Evolutionary conservation across 768 basidiomycete genomes (phyloP), one percentile per base, ranked within the genome.

Genomic region (Tubosaeta sp.): DNA sequence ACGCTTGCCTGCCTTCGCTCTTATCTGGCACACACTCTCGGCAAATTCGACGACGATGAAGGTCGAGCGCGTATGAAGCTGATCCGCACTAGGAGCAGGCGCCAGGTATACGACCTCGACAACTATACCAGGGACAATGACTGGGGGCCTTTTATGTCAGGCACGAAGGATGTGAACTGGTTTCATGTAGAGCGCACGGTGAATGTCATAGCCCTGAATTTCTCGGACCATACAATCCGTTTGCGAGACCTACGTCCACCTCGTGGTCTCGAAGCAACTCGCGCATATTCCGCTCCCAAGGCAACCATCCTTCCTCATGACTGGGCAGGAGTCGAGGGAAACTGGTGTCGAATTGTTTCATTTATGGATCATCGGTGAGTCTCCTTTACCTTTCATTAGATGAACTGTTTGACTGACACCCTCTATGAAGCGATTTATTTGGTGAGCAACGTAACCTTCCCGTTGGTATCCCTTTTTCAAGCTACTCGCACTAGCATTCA

Each of bases 251-350:
- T 72, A 26, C 63, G 66, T 38, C 85, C 85, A 1, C 79, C 77
- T 12, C 64, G 72, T 35, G 77, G 80, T 8, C 62, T 85, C 19
- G 72, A 81, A 44, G 75, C 78, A 6, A 74, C 76, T 10, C 70
- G 82, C 9, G 71, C 77, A n/a, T 77, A 79, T 57, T 83, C 82
- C 16, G 80, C 81, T 10, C 43, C 78, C 79, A 74, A 72, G 16
- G 57, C 66, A 47, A 65, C 61, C 9, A 61, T 66, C 38, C 64
- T 65, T 39, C 34, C 64, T 8, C 57, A 61, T 17, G 86, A 88
- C 62, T 90, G 88, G 88, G 86, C 86, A 17, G 86, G 86, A 11
- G 77, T 88, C 3, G 81, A 84, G 65, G 87, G 87, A 7, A 77
- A 74, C n/a, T 91, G 88, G 88, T 73, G 78, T 56, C 72, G 88